Evolutionary conservation across 495 filamentous ascomycete species (phyloP).

Genomic region (Penicillium mononematosum): DNA sequence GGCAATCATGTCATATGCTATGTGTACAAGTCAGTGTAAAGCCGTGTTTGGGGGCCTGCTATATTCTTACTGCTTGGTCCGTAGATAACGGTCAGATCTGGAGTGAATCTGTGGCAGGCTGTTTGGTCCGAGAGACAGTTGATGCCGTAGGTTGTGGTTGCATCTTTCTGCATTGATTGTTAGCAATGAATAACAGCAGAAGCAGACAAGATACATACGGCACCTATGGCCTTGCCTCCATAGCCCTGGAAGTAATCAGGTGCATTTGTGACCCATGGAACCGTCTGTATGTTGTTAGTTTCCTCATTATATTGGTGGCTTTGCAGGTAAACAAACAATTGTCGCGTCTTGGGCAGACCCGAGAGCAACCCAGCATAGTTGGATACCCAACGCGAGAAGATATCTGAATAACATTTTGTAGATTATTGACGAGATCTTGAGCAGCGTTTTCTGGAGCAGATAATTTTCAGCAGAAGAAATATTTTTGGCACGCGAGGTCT

Average conservation of each 20-base stretch:
- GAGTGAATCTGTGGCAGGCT: conserved; percentile 2
- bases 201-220: not conserved
- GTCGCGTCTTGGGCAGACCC: not conserved
- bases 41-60: not conserved
- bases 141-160: conserved; percentile 5
- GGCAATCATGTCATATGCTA: conserved; percentile 8
- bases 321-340: conserved; percentile 1
- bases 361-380: conserved; percentile 5
- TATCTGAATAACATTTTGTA: conserved; percentile 1
- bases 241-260: conserved; percentile 12
- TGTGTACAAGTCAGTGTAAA: not conserved
- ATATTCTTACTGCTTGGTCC: conserved; percentile 5
- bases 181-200: not conserved
- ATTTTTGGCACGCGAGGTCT: not conserved
- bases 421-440: not conserved
- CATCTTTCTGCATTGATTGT: not conserved
- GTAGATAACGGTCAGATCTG: conserved; percentile 6
- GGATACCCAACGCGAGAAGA: not conserved
- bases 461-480: too few relatives aligned
- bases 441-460: not conserved
- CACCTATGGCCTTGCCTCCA: conserved; percentile 1
- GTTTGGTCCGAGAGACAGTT: conserved; percentile 1
- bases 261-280: conserved; percentile 4
- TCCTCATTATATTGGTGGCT: not conserved
- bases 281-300: conserved; percentile 5